These are phyloP conservation scores for Alternaria novae-zelandiae DNA, from an alignment of 2,329 filamentous ascomycete species.

Conservation along the genomic window DNA sequence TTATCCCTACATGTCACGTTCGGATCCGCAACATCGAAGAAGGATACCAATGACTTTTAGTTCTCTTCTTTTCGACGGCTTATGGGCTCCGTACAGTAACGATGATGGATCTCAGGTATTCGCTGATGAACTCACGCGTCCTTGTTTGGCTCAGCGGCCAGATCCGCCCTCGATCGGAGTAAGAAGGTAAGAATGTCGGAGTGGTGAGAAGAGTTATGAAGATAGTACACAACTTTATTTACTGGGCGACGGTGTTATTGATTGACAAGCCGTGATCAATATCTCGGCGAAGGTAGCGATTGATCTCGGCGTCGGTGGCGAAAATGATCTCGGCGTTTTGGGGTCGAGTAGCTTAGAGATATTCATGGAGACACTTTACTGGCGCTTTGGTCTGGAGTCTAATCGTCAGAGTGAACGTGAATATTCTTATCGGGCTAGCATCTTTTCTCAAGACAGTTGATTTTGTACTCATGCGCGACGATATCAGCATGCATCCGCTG, in stretches of 20 bases:
- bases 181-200: neutral
- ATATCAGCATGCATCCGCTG: neutral
- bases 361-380: neutral
- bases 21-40: neutral
- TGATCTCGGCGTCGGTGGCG: neutral
- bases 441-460: neutral
- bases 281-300: neutral
- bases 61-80: neutral
- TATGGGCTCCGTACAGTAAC: neutral
- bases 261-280: neutral
- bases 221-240: neutral
- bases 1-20: neutral
- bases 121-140: neutral
- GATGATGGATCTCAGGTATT: neutral
- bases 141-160: neutral
- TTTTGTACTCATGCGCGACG: neutral
- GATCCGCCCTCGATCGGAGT: neutral
- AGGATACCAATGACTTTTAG: neutral
- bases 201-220: neutral
- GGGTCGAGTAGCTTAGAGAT: neutral
- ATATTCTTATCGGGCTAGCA: neutral
- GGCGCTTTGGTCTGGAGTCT: neutral
- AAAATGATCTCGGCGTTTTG: neutral
- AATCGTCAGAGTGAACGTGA: neutral
- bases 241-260: neutral